Base-by-base conservation (phyloP, 2,329 filamentous ascomycete species). In the Nothopassalora personata region DNA sequence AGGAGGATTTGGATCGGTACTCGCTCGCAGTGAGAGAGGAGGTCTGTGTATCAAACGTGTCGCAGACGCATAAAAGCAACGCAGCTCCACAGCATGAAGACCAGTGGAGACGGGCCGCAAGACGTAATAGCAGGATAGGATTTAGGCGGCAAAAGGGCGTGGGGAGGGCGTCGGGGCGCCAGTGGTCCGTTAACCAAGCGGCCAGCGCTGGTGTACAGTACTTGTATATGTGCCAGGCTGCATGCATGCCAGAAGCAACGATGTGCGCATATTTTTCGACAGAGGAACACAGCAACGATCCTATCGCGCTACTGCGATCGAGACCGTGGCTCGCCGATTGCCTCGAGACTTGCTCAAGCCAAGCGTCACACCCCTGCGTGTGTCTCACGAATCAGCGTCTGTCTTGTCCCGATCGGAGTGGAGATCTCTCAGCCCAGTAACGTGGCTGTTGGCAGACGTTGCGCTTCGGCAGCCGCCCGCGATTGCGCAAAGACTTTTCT, bases 381-480 rank as follows among this genome's bases (percentile, higher is more conserved):
- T n/a, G 45, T 54, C 4, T 23, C 19, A 46, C 52, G 39, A 54
- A 54, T 54, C 52, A 54, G n/a, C 34, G 39, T 43, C 3, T 9
- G 6, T 27, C 34, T 36, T 3, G 36, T 45, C 34, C n/a, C 39
- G 52, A 48, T n/a, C 3, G 33, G n/a, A 19, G 18, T 15, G 53
- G 28, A 34, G 15, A 23, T 2, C 28, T 3, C 27, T 48, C 43
- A 55, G 53, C 43, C 53, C 43, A 48, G 45, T 11, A 46, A 48
- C 53, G 45, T 55, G 53, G 53, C 53, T 31, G 48, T 49, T 49
- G 53, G 53, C 2, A n/a, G 27, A 48, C 53, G 53, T 55, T 55
- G 43, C 28, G 43, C 4, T 19, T 48, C 39, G 13, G n/a, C 31
- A 11, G 33, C 34, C 13, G 15, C 9, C 23, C 19, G 19, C 15